Evolutionary conservation across 768 basidiomycete species (phyloP).

Genomic region (Ramaria rubella): DNA sequence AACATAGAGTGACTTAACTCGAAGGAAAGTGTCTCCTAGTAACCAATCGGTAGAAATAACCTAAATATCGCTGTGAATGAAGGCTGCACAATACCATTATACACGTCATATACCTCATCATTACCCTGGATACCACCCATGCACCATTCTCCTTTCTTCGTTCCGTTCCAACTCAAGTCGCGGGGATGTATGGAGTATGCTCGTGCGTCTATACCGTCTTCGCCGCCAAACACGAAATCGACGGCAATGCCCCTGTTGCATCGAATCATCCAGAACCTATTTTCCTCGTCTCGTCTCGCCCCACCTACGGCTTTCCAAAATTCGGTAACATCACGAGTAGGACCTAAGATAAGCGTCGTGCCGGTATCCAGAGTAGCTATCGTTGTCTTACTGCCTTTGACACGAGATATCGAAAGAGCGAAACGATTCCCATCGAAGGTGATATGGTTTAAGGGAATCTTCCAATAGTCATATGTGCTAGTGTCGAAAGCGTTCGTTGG

Average conservation of each 20-base stretch:
- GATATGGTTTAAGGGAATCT: slow-evolving; percentile 40
- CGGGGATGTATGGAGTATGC: slow-evolving; percentile 45
- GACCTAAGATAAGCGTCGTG: slow-evolving; percentile 51
- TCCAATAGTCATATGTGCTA: slow-evolving; percentile 49
- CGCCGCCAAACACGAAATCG: slow-evolving; percentile 39
- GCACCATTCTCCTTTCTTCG: slow-evolving; percentile 42
- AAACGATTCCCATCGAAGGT: slow-evolving; percentile 36
- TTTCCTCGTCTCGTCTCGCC: slow-evolving; percentile 27
- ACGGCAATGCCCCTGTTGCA: slow-evolving; percentile 44
- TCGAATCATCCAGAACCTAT: slow-evolving; percentile 42
- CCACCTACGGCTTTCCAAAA: slow-evolving; percentile 47
- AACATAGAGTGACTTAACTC: slow-evolving; percentile 29
- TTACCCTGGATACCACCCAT: slow-evolving; percentile 51
- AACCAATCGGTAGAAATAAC: slow-evolving; percentile 57
- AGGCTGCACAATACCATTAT: neutral
- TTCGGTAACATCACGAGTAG: slow-evolving; percentile 42
- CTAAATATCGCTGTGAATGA: slow-evolving; percentile 19
- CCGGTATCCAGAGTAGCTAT: slow-evolving; percentile 62
- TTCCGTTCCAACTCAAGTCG: slow-evolving; percentile 45
- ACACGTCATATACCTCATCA: slow-evolving; percentile 35
- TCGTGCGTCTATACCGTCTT: slow-evolving; percentile 14
- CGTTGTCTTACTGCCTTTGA: slow-evolving; percentile 33
- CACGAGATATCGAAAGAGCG: slow-evolving; percentile 38
- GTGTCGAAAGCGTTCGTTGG: slow-evolving; percentile 18
- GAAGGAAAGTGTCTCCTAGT: slow-evolving; percentile 51